These are phyloP conservation scores for Trypanosoma avium DNA, from an alignment of 208 protist species.

Conservation along the genomic window DNA sequence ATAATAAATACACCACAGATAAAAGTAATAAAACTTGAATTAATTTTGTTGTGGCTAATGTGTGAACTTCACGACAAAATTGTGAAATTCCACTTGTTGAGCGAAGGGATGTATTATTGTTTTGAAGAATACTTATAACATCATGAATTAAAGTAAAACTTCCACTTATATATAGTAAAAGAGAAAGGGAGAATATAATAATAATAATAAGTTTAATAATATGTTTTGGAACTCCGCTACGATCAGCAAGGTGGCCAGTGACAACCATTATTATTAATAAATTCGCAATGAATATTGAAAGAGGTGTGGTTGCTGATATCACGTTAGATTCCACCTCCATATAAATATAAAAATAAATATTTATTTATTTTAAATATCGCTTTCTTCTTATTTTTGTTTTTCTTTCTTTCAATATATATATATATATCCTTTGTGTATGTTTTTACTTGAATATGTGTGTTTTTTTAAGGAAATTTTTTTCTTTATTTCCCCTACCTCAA, in stretches of 20 bases:
- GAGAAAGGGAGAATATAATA: conserved; percentile 1
- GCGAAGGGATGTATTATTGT: conserved; percentile 34
- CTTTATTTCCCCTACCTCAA: too few relatives aligned
- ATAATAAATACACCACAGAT: conserved; percentile 48
- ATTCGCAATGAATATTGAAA: conserved; percentile 23
- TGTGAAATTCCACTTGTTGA: conserved; percentile 39
- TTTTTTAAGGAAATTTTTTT: too few relatives aligned
- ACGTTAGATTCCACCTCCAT: neutral
- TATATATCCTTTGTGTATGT: too few relatives aligned
- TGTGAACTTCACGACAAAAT: conserved; percentile 34
- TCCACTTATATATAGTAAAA: conserved; percentile 40
- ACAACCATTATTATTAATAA: conserved; percentile 25
- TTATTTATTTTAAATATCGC: too few relatives aligned
- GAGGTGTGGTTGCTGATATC: neutral
- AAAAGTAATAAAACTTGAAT: conserved; percentile 49
- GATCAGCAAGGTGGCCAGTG: conserved; percentile 26
- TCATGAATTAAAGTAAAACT: conserved; percentile 34
- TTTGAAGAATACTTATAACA: conserved; percentile 27
- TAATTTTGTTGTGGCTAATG: conserved; percentile 32
- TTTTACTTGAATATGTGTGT: too few relatives aligned
- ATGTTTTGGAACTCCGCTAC: neutral
- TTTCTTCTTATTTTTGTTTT: too few relatives aligned
- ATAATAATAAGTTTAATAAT: conserved; percentile 24
- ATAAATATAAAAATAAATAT: too few relatives aligned
- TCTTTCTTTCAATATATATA: too few relatives aligned